Base-by-base conservation (phyloP, 345 rosid species). In the Boechera retrofracta region DNA sequence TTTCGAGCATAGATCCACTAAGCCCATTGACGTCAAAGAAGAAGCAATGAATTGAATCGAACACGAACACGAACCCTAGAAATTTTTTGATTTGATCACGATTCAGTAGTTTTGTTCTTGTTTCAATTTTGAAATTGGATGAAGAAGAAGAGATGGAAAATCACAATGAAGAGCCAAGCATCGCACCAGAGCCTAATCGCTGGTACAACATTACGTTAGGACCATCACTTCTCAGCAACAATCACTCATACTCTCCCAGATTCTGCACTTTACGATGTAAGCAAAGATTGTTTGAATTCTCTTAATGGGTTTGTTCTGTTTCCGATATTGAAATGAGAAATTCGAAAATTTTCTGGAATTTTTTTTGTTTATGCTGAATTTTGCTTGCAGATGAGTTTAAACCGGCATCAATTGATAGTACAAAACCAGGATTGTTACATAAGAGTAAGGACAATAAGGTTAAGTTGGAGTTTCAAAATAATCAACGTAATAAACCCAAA, bases 251-350 rank as follows among this genome's bases (percentile, higher is more conserved):
- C 35, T 75, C 83, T 65, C 74, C 87, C 77, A 86, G 72, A 83
- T 87, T 85, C 83, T 90, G 90, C 84, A 85, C 94, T 75, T 78
- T 92, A 74, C 90, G 94, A 10, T 92, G 96, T 89, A 67, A 73
- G 85, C 59, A 6, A 1, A 9, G 1, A 28, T 10, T 28, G 1
- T 28, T 16, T 10, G 32, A n/a, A 28, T 7, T 28, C 60, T 36
- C 24, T 77, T 77, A 16, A 42, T 36, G 69, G 47, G 32, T 47
- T 71, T 52, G 28, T 21, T 77, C n/a, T 56, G 33, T 41, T 67
- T 67, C 29, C 55, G 28, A 51, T 31, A 60, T 10, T 29, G 13
- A 28, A 28, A 1, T 44, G 28, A 0, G 18, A 57, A 58, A 26
- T 6, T n/a, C 12, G 26, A 15, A 16, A 4, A 16, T 2, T 38